Percentiles rank a stretch among this genome's conserved stretches.
Conservation (phyloP, 2,329 filamentous ascomycete genomes). For the Penicillium hordei region DNA sequence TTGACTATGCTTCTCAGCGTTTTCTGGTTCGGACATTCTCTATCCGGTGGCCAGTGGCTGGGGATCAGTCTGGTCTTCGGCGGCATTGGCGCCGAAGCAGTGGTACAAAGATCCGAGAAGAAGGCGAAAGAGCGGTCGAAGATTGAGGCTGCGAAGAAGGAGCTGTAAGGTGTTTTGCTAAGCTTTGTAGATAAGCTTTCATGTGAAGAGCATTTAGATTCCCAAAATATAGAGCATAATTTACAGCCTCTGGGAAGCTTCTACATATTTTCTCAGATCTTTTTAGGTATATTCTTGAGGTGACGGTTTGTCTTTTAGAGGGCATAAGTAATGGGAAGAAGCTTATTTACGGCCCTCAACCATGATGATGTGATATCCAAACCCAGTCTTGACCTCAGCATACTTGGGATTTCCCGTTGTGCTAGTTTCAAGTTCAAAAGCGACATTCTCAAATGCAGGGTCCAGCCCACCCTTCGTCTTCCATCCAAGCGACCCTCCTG, state of each 20-base stretch:
- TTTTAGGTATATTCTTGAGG: not conserved
- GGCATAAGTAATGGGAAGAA: not conserved
- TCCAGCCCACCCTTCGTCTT: slow-evolving; percentile 59
- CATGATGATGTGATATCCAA: slow-evolving; percentile 70
- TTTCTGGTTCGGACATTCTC: slow-evolving; percentile 84
- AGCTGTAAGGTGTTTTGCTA: slow-evolving; percentile 19
- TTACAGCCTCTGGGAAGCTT: not conserved
- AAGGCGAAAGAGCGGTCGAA: slow-evolving; percentile 70
- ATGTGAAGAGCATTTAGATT: not conserved
- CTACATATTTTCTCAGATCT: not conserved
- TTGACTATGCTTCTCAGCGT: slow-evolving; percentile 98
- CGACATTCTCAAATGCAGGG: slow-evolving; percentile 60
- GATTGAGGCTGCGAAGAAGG: slow-evolving; percentile 37
- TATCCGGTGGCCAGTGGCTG: slow-evolving; percentile 88
- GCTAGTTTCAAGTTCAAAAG: slow-evolving; percentile 62
- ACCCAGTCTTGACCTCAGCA: slow-evolving; percentile 61
- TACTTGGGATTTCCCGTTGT: slow-evolving; percentile 62
- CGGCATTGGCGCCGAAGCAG: slow-evolving; percentile 86
- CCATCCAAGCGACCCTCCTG: slow-evolving; percentile 64
- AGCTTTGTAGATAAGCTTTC: not conserved
- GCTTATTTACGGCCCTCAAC: slow-evolving; percentile 61
- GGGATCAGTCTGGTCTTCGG: slow-evolving; percentile 92
- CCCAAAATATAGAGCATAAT: not conserved
- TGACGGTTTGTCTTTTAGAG: not conserved
- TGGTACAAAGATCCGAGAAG: slow-evolving; percentile 80